A percentile compares a stretch with the other conserved stretches of the same genome.
These are phyloP conservation scores for Colletotrichum lentis DNA, from an alignment of 2,329 filamentous ascomycete species.

Conservation along the genomic window DNA sequence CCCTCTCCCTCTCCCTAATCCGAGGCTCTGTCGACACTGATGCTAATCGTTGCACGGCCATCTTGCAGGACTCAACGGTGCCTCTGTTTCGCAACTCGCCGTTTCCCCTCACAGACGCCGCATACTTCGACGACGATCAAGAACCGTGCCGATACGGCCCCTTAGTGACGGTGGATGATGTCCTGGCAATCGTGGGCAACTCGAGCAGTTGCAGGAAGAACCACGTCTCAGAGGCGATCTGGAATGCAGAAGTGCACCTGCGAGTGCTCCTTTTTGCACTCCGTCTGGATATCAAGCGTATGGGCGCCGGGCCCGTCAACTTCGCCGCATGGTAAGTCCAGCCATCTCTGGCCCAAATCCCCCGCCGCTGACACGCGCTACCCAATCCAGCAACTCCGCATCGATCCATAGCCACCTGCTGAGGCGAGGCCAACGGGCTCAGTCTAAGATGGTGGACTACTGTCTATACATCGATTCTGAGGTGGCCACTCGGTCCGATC, in stretches of 20 bases:
- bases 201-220: neutral
- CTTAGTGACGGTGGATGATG: neutral
- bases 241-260: neutral
- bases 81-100: neutral
- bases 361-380: neutral
- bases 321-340: neutral
- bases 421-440: neutral
- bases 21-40: too few species aligned
- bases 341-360: neutral
- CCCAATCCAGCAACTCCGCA: neutral
- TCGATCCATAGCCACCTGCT: neutral
- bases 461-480: slow-evolving; percentile 5
- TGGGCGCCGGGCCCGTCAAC: neutral
- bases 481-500: neutral
- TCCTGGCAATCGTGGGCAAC: neutral
- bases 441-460: neutral
- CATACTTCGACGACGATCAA: neutral
- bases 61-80: too few species aligned
- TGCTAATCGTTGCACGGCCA: too few species aligned
- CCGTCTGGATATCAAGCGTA: neutral
- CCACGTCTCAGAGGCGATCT: neutral
- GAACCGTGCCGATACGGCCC: neutral
- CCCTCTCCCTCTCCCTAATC: too few species aligned
- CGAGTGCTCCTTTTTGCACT: neutral
- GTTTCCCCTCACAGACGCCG: neutral